Evolutionary conservation across 257 asterid species (phyloP).

Genomic region (Ballota nigra): DNA sequence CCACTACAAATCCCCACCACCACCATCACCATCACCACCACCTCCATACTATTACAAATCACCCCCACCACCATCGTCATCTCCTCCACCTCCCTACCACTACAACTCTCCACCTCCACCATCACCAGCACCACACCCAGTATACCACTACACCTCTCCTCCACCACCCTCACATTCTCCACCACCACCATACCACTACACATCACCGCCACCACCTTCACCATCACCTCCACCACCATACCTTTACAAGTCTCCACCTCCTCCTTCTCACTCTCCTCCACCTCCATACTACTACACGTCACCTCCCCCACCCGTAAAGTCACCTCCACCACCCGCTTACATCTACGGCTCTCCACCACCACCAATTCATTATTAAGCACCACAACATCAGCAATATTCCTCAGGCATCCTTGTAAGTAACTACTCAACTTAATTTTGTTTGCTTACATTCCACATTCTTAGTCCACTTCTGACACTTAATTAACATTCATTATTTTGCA

Average conservation of each 20-base stretch:
- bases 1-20: slow-evolving; percentile 29
- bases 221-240: slow-evolving; percentile 23
- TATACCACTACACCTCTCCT: slow-evolving; percentile 19
- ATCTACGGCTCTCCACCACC: slow-evolving; percentile 52
- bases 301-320: slow-evolving; percentile 62
- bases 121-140: slow-evolving; percentile 20
- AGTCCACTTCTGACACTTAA: not conserved
- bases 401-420: slow-evolving; percentile 38
- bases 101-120: slow-evolving; percentile 36
- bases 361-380: slow-evolving; percentile 37
- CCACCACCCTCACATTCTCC: slow-evolving; percentile 28
- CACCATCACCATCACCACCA: slow-evolving; percentile 25
- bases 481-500: slow-evolving; percentile 24
- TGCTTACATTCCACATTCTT: not conserved
- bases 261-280: slow-evolving; percentile 30
- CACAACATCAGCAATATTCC: not conserved
- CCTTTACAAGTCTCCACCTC: slow-evolving; percentile 37
- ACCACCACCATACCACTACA: slow-evolving; percentile 34
- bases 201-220: slow-evolving; percentile 36
- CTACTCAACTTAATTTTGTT: not conserved
- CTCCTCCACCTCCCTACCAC: slow-evolving; percentile 21
- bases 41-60: slow-evolving; percentile 31
- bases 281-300: slow-evolving; percentile 38
- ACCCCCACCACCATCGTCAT: slow-evolving; percentile 31
- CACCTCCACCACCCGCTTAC: slow-evolving; percentile 32